Evolutionary conservation across 2,329 filamentous ascomycete species (phyloP).

Genomic region (Botrytis fragariae): DNA sequence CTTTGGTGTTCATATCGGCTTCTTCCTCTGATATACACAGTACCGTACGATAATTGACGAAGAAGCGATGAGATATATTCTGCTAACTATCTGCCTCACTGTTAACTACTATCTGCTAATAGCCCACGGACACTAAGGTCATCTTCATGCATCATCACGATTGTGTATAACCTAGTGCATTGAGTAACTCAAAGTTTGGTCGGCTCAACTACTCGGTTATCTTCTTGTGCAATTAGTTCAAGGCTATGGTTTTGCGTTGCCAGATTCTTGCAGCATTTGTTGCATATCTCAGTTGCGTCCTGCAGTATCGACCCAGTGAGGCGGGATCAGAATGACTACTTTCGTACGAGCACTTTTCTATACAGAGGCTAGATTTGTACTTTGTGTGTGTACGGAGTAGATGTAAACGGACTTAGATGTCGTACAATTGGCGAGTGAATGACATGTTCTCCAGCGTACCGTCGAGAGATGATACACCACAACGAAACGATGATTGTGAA

Average conservation of each 20-base stretch:
- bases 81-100: neutral
- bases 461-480: neutral
- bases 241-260: neutral
- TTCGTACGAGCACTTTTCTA: neutral
- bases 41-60: neutral
- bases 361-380: neutral
- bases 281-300: slow-evolving; percentile 13
- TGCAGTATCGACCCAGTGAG: neutral
- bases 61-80: neutral
- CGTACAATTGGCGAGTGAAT: neutral
- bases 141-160: neutral
- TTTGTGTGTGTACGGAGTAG: neutral
- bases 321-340: neutral
- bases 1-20: neutral
- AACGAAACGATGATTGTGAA: neutral
- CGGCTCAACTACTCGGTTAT: neutral
- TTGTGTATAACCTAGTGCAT: neutral
- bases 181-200: neutral
- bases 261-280: slow-evolving; percentile 6
- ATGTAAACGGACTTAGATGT: neutral
- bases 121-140: neutral
- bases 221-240: neutral
- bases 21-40: neutral
- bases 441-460: neutral
- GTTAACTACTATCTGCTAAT: neutral